These are phyloP conservation scores for Alternaria longipes DNA, from an alignment of 2,329 filamentous ascomycete species.

Conservation along the genomic window DNA sequence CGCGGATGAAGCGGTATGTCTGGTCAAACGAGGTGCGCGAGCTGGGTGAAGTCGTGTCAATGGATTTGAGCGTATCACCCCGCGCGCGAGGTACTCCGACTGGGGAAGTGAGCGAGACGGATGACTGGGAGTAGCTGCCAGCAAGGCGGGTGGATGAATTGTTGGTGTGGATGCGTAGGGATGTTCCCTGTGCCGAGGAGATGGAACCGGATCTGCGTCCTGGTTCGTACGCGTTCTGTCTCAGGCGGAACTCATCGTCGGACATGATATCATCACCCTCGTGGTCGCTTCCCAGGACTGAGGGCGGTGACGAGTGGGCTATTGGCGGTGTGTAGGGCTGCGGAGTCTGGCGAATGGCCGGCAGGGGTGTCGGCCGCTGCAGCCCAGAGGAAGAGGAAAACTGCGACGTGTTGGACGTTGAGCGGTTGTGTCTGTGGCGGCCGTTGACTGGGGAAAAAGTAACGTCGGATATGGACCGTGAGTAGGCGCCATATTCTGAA, in stretches of 20 bases:
- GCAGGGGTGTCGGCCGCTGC: constrained; percentile 60
- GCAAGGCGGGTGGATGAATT: constrained; percentile 57
- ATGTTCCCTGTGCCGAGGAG: constrained; percentile 53
- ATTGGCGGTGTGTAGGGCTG: constrained; percentile 64
- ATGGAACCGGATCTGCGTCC: constrained; percentile 56
- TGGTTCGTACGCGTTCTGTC: constrained; percentile 50
- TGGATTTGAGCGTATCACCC: constrained; percentile 59
- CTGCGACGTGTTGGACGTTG: constrained; percentile 65
- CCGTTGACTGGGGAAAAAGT: constrained; percentile 53
- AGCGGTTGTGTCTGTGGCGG: constrained; percentile 59
- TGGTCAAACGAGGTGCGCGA: constrained; percentile 67
- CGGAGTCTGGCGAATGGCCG: constrained; percentile 65
- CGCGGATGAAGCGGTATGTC: constrained; percentile 61
- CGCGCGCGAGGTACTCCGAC: constrained; percentile 55
- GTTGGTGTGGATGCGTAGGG: constrained; percentile 50
- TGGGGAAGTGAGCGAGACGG: constrained; percentile 59
- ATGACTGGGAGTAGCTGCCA: constrained; percentile 62
- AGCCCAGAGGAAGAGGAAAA: constrained; percentile 61
- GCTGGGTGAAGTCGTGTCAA: constrained; percentile 62
- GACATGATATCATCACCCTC: constrained; percentile 57
- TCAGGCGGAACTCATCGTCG: constrained; percentile 57
- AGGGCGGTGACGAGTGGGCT: constrained; percentile 60
- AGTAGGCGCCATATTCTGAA: constrained; percentile 55
- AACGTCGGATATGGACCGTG: constrained; percentile 55
- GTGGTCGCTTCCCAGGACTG: constrained; percentile 56